Evolutionary conservation across 805 yeast species (phyloP), one percentile per base, ranked within the genome.

Genomic region (Zygoascus flipseniorum): DNA sequence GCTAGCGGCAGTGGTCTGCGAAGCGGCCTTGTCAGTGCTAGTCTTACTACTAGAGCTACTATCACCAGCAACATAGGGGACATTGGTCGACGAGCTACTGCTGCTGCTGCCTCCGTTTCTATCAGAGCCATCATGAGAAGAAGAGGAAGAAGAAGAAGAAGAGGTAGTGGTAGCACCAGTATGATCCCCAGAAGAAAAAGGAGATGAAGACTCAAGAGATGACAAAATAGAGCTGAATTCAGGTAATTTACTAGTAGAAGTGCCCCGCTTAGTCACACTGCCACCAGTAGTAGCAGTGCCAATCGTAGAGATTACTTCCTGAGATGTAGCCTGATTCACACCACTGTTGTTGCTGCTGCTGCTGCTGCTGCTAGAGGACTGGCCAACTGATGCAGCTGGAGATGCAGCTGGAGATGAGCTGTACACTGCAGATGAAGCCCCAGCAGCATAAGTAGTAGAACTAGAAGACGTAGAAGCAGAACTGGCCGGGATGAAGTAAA

Each of bases 21-120:
- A n/a, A 31, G 51, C 20, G 14, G 45, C 32, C 45, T 47, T 32
- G 32, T 52, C 26, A 20, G 20, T 41, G 18, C 52, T 19, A 37
- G 41, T 44, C 5, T 23, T 43, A 18, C 37, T 26, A 14, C 26
- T 10, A 42, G 35, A 20, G 32, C 54, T 28, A 39, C 13, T 9
- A 37, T 16, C 28, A 23, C 28, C 28, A 3, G 28, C 3, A 14
- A 5, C 18, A 37, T 37, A 8, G 8, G n/a, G 8, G 8, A 5
- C 3, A 8, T 37, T 16, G 5, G 42, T 37, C 5, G 42, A 37
- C 18, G 42, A 37, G 18, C 42, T n/a, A 8, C 18, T 16, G 13
- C 11, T 2, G 3, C 45, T 42, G 20, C 14, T 18, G 14, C 45
- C 11, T 16, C 45, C 45, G 45, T 6, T n/a, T 5, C 8, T 5